These are phyloP conservation scores for Trypanosoma lewisi DNA, from an alignment of 208 protist genomes.

Conservation along the genomic window DNA sequence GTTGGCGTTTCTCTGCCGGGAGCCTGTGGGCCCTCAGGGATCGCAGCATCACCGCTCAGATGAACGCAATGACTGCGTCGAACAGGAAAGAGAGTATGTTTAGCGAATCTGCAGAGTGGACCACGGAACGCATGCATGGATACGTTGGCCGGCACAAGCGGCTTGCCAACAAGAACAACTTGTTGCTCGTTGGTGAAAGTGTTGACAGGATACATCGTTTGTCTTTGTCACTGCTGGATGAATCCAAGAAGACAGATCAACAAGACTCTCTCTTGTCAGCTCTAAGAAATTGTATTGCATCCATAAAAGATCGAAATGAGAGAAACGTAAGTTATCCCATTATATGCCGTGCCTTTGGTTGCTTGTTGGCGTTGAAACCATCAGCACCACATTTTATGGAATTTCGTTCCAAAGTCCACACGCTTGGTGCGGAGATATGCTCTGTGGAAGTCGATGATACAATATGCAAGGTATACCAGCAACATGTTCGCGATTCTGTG, in stretches of 20 bases:
- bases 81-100: slow-evolving; percentile 19
- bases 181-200: background rate
- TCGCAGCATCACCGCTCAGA: slow-evolving; percentile 4
- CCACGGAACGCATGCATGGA: slow-evolving; percentile 4
- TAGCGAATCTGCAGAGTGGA: slow-evolving; percentile 5
- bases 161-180: slow-evolving; percentile 7
- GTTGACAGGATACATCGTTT: slow-evolving; percentile 13
- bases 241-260: slow-evolving; percentile 2
- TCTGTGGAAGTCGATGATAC: slow-evolving; percentile 10
- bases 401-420: slow-evolving; percentile 2
- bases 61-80: slow-evolving; percentile 13
- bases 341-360: slow-evolving; percentile 18
- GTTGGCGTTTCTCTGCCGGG: slow-evolving; percentile 20
- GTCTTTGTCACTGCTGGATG: slow-evolving; percentile 15
- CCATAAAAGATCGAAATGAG: background rate
- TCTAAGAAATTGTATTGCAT: slow-evolving; percentile 1
- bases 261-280: slow-evolving; percentile 6
- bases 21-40: slow-evolving; percentile 24
- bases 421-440: slow-evolving; percentile 3
- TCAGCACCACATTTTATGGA: background rate
- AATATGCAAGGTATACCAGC: background rate
- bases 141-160: slow-evolving; percentile 5
- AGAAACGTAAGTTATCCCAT: background rate
- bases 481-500: slow-evolving; percentile 11
- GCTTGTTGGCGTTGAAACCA: slow-evolving; percentile 1